These are phyloP conservation scores for Crithidia bombi DNA, from an alignment of 208 protist genomes.

Conservation along the genomic window DNA sequence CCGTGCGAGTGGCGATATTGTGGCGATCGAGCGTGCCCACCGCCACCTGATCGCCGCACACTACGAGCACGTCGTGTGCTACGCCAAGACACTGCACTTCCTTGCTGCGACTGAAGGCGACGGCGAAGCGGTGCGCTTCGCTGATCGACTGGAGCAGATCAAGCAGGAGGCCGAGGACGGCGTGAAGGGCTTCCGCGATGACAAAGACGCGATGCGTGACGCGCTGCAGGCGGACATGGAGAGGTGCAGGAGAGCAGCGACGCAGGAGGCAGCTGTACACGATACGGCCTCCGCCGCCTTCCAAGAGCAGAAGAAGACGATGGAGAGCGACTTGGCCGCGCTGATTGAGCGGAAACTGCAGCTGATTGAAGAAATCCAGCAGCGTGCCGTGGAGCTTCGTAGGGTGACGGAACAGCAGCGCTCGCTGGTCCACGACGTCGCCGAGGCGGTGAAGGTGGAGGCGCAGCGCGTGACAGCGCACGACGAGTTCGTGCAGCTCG, in stretches of 20 bases:
- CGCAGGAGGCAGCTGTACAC: conserved; percentile 54
- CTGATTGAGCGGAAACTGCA: conserved; percentile 50
- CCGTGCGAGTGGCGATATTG: conserved; percentile 55
- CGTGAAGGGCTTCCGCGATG: conserved; percentile 50
- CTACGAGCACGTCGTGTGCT: conserved; percentile 71
- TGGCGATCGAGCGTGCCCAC: conserved; percentile 76
- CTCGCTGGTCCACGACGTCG: conserved; percentile 44
- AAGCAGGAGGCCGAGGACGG: conserved; percentile 60
- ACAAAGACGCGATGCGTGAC: conserved; percentile 44
- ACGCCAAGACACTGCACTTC: conserved; percentile 57
- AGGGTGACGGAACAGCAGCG: conserved; percentile 69
- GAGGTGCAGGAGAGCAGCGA: conserved; percentile 43
- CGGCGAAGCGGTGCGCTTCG: conserved; percentile 50
- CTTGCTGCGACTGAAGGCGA: conserved; percentile 41
- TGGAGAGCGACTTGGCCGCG: conserved; percentile 34
- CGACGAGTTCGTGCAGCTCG: conserved; percentile 79
- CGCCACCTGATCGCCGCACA: conserved; percentile 77
- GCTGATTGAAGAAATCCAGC: conserved; percentile 68
- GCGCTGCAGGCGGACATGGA: conserved; percentile 56
- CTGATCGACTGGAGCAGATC: conserved; percentile 51
- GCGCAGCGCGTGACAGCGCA: conserved; percentile 66
- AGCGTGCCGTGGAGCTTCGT: conserved; percentile 63
- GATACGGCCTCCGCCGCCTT: conserved; percentile 44
- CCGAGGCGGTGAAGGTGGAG: conserved; percentile 53
- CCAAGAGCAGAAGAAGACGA: conserved; percentile 32